phyloP scores from a whole-genome alignment of 352 stramenopile genomes.

The Globisporangium cederbergense region DNA sequence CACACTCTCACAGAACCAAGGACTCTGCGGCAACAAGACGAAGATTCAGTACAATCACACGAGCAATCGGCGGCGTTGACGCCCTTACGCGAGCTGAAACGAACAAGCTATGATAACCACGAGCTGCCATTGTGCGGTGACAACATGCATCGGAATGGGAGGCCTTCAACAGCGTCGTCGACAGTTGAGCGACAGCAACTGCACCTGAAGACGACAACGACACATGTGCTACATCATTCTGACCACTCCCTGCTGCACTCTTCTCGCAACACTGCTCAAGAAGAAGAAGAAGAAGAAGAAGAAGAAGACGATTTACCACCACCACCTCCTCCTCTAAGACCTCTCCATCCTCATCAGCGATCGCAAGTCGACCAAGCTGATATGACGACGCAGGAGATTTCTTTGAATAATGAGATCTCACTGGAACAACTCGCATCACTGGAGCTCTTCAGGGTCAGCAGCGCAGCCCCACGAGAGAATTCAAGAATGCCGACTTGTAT shows the following conservation, averaged over 20 bases:
- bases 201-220: too few relatives aligned
- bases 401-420: slow-evolving; percentile 2
- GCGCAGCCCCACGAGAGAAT: background rate
- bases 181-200: background rate
- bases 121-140: background rate
- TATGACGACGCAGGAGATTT: background rate
- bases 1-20: background rate
- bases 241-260: background rate
- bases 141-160: too few relatives aligned
- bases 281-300: too few relatives aligned
- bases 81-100: too few relatives aligned
- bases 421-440: slow-evolving; percentile 14
- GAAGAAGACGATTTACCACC: background rate
- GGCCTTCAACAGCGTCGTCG: background rate
- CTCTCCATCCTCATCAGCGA: background rate
- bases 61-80: background rate
- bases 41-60: background rate
- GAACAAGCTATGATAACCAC: background rate
- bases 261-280: background rate
- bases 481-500: background rate
- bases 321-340: background rate
- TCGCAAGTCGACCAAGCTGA: too few relatives aligned
- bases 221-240: background rate
- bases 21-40: too few relatives aligned
- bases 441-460: background rate